Conservation (phyloP, 768 basidiomycete species). For the Termitomyces sp. region DNA sequence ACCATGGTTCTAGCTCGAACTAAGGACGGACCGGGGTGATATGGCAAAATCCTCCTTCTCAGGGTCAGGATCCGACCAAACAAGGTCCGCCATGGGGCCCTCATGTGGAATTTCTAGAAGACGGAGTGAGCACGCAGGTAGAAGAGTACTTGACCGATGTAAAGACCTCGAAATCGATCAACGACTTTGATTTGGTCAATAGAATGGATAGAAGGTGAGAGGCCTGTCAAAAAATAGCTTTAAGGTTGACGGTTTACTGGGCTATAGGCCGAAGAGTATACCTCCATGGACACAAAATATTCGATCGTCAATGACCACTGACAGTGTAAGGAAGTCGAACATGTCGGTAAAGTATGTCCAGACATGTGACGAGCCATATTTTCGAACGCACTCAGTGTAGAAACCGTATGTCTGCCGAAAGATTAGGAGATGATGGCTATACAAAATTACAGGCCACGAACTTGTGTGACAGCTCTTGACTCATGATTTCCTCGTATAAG, state of each 20-base stretch:
- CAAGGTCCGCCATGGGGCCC: constrained; percentile 99
- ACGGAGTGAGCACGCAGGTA: constrained; percentile 22
- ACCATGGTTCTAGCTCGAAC: constrained; percentile 16
- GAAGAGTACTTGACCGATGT: constrained; percentile 15
- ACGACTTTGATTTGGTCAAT: constrained; percentile 99
- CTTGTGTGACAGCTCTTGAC: constrained; percentile 96
- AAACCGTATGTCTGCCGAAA: constrained; percentile 89
- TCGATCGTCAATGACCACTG: constrained; percentile 97
- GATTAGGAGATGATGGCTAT: constrained; percentile 23
- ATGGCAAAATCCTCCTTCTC: constrained; percentile 99
- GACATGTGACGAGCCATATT: constrained; percentile 93
- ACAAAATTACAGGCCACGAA: constrained; percentile 39
- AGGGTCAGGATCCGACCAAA: constrained; percentile 99
- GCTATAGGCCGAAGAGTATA: constrained; percentile 31
- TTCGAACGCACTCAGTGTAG: constrained; percentile 96
- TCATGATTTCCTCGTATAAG: constrained; percentile 98
- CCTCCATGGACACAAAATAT: constrained; percentile 99
- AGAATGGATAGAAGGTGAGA: constrained; percentile 97
- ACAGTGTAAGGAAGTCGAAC: constrained; percentile 98
- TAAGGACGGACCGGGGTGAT: constrained; percentile 77
- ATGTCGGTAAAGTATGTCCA: constrained; percentile 99
- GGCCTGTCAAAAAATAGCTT: constrained; percentile 47
- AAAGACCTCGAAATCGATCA: constrained; percentile 91
- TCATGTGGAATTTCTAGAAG: constrained; percentile 94
- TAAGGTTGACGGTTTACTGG: constrained; percentile 12